Evolutionary conservation across 2,329 filamentous ascomycete species (phyloP).

Genomic region (Stemphylium beticola): DNA sequence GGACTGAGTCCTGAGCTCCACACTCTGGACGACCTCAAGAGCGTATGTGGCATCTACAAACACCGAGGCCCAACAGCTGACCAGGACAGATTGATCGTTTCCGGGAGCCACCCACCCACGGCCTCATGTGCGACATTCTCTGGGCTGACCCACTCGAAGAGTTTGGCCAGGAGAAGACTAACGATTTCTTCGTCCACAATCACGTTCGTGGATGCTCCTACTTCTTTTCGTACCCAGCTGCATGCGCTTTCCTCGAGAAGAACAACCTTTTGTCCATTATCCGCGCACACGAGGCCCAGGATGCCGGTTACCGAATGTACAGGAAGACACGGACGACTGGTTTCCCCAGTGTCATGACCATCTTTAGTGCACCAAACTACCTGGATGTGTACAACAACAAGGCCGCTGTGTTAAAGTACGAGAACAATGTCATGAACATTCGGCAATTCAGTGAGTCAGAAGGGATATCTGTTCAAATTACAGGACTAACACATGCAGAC

Average conservation of each 20-base stretch:
- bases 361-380: constrained; percentile 98
- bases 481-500: constrained; percentile 53
- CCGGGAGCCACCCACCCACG: constrained; percentile 94
- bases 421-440: constrained; percentile 99
- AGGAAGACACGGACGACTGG: constrained; percentile 97
- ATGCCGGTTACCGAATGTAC: constrained; percentile 99
- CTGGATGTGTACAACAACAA: constrained; percentile 99
- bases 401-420: constrained; percentile 97
- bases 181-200: constrained; percentile 97
- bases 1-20: constrained; percentile 95
- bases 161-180: constrained; percentile 98
- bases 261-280: constrained; percentile 98
- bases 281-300: constrained; percentile 96
- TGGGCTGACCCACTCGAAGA: constrained; percentile 99
- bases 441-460: constrained; percentile 76
- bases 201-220: constrained; percentile 98
- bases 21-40: constrained; percentile 91
- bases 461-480: not conserved
- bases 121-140: constrained; percentile 98
- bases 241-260: constrained; percentile 97
- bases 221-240: constrained; percentile 98
- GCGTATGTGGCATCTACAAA: constrained; percentile 59
- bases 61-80: constrained; percentile 24
- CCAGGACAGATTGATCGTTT: constrained; percentile 85
- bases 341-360: constrained; percentile 99